Conservation (phyloP, 352 stramenopile species). For the Chrysophaeum taylorii region DNA sequence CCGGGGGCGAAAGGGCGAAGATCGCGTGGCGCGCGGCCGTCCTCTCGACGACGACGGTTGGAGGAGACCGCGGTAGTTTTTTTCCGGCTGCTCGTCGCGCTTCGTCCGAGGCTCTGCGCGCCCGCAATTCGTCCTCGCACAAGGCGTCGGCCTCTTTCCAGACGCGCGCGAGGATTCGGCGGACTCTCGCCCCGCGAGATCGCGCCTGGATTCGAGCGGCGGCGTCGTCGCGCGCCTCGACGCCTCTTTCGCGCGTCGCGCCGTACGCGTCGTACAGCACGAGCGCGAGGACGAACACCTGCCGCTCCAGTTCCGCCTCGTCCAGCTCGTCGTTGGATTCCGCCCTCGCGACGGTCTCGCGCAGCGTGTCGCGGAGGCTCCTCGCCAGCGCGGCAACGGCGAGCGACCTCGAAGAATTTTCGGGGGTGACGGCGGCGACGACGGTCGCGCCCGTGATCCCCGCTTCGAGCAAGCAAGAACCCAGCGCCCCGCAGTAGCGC, state of each 20-base stretch:
- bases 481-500: not conserved
- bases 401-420: not conserved
- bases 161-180: not conserved
- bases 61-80: not conserved
- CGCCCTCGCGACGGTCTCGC: not conserved
- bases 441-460: not conserved
- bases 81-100: not conserved
- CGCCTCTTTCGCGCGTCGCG: not conserved
- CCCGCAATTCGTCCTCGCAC: not conserved
- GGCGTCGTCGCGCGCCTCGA: not conserved
- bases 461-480: not conserved
- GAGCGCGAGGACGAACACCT: not conserved
- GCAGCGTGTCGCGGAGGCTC: not conserved
- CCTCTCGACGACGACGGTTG: not conserved
- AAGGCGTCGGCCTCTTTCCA: not conserved
- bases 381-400: not conserved
- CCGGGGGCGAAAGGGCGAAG: not conserved
- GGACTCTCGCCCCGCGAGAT: not conserved
- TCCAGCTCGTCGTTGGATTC: not conserved
- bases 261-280: not conserved
- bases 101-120: not conserved
- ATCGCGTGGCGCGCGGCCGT: not conserved
- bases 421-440: not conserved
- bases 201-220: not conserved
- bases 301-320: not conserved